Base-by-base conservation (phyloP, 1,284 basidiomycete species). In the Boletus semigastroideus region DNA sequence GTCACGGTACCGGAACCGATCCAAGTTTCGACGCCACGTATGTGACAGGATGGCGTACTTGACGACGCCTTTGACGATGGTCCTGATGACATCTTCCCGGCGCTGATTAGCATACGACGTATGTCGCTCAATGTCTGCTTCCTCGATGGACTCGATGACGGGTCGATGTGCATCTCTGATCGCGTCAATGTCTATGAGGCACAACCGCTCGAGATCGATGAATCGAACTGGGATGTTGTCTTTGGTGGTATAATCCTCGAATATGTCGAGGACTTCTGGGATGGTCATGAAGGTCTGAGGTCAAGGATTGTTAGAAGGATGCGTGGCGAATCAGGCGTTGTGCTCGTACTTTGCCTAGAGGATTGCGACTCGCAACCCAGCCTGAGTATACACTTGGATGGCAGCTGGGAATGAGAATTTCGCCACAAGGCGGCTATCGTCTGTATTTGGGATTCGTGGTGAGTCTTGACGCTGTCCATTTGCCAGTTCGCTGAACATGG, bases 41-140 rank as follows among this genome's bases (percentile, higher is more conserved):
- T 64, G 60, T 1, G 62, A 60, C 17, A 61, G 49, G 30, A 52
- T 33, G 20, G 60, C 60, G 1, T 61, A 61, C 42, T 62, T 61
- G 11, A 64, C 43, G 46, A 52, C 42, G 14, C 60, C 43, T 20
- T 52, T 64, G 13, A 61, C 62, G 2, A 61, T 62, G 16, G 27
- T 43, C 31, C 42, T 42, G n/a, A 64, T 62, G 17, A 62, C 59
- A 8, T 62, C 59, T 37, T 58, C 50, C 33, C 62, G 53, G 37
- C 60, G 57, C 20, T 61, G 59, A 22, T 64, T 60, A 16, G 59
- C 57, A 12, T 61, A 60, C 25, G 60, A 62, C 0, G 62, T 64
- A 19, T 64, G 59, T 17, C 46, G 57, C n/a, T 60, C 57, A n/a
- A 64, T 62, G 27, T 64, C 59, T 6, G 14, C 47, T 48, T 61